Evolutionary conservation across 2,329 filamentous ascomycete species (phyloP).

Genomic region (Diaporthe destruens): DNA sequence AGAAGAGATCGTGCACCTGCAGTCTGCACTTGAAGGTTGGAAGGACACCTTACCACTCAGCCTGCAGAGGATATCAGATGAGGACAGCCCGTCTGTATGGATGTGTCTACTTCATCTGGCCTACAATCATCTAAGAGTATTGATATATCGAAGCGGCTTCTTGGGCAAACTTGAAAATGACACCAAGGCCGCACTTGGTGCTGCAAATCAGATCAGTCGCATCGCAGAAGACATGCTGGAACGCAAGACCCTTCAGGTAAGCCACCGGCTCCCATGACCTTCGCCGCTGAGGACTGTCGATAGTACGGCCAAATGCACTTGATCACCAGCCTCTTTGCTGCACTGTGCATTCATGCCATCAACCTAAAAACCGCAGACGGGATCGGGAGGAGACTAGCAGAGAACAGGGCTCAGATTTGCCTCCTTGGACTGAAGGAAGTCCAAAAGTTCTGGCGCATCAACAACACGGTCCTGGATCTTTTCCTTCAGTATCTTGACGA

Average conservation of each 20-base stretch:
- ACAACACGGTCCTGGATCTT: conserved; percentile 55
- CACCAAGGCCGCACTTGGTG: conserved; percentile 49
- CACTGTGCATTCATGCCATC: conserved; percentile 55
- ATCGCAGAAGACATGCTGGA: conserved; percentile 55
- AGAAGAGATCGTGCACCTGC: conserved; percentile 48
- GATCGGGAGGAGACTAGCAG: conserved; percentile 52
- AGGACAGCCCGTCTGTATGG: conserved; percentile 52
- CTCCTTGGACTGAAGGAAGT: conserved; percentile 54
- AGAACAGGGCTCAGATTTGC: conserved; percentile 54
- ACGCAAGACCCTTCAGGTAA: conserved; percentile 37
- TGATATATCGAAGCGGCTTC: conserved; percentile 53
- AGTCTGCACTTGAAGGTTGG: conserved; percentile 51
- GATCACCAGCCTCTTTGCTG: conserved; percentile 54
- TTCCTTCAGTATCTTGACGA: conserved; percentile 55
- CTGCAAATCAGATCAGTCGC: conserved; percentile 53
- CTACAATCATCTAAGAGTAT: conserved; percentile 54
- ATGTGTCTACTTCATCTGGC: conserved; percentile 54
- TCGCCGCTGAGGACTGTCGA: conserved; percentile 47
- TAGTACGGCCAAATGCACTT: conserved; percentile 56
- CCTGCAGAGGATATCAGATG: conserved; percentile 49
- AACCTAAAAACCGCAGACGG: conserved; percentile 51
- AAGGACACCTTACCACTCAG: conserved; percentile 50
- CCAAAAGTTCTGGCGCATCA: conserved; percentile 56
- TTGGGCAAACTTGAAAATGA: conserved; percentile 47
- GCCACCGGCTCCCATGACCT: background rate